These are phyloP conservation scores for Aspergillus costaricaensis DNA, from an alignment of 2,329 filamentous ascomycete species.

Conservation along the genomic window DNA sequence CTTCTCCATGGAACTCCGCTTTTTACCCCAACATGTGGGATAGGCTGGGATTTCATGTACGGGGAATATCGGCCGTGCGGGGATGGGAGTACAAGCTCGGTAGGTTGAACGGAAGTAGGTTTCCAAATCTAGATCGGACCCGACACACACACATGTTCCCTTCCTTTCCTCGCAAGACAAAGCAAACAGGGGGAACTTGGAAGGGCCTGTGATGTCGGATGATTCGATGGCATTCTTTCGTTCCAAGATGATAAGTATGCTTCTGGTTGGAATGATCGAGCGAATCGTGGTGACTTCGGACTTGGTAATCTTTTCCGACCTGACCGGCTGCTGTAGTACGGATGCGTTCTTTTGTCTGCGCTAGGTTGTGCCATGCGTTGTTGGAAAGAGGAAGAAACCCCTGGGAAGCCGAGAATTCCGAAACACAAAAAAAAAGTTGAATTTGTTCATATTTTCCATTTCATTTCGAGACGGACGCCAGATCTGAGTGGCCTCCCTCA, in stretches of 20 bases:
- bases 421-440: slow-evolving; percentile 24
- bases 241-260: background rate
- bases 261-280: background rate
- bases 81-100: background rate
- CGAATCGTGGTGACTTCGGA: background rate
- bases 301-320: background rate
- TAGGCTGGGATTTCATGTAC: background rate
- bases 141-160: background rate
- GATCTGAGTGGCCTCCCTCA: slow-evolving; percentile 38
- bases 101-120: background rate
- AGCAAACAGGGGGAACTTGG: background rate
- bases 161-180: background rate
- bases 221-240: background rate
- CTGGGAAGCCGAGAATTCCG: background rate
- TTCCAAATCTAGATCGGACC: background rate
- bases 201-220: background rate
- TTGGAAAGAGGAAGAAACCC: background rate
- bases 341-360: background rate
- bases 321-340: background rate
- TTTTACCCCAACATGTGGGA: slow-evolving; percentile 8
- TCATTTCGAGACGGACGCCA: slow-evolving; percentile 43
- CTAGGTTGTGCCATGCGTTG: background rate
- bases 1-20: background rate
- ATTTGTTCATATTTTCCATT: slow-evolving; percentile 45
- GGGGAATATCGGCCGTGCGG: background rate